phyloP scores from a whole-genome alignment of 768 basidiomycete genomes.

The Tricholoma sp. region DNA sequence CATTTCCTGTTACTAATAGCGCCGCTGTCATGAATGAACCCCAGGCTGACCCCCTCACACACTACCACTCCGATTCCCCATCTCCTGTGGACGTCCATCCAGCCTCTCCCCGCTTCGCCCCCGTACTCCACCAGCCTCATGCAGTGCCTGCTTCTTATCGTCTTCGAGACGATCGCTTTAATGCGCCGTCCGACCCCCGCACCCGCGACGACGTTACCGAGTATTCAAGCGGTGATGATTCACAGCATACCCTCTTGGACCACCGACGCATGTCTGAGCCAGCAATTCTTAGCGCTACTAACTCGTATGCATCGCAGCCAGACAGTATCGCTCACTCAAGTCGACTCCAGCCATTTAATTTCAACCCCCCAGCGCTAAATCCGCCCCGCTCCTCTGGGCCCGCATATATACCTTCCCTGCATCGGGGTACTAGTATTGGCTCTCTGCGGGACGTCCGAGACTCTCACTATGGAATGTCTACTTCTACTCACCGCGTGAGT shows the following conservation, averaged over 20 bases:
- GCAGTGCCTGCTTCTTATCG: slow-evolving; percentile 36
- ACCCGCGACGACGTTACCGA: slow-evolving; percentile 28
- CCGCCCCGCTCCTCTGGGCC: slow-evolving; percentile 30
- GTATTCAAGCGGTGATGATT: slow-evolving; percentile 30
- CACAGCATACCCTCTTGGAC: slow-evolving; percentile 38
- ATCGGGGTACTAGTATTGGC: slow-evolving; percentile 40
- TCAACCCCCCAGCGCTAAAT: slow-evolving; percentile 25
- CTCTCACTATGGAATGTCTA: slow-evolving; percentile 31
- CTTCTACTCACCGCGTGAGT: slow-evolving; percentile 18
- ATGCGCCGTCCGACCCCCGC: slow-evolving; percentile 30
- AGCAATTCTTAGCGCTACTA: slow-evolving; percentile 36
- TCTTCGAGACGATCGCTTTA: slow-evolving; percentile 35
- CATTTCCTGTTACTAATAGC: slow-evolving; percentile 23
- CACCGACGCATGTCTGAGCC: slow-evolving; percentile 71
- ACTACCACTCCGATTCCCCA: slow-evolving; percentile 37
- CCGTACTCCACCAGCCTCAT: slow-evolving; percentile 36
- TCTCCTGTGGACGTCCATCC: slow-evolving; percentile 38
- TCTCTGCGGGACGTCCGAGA: slow-evolving; percentile 39
- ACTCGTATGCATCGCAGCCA: slow-evolving; percentile 32
- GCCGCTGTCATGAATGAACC: slow-evolving; percentile 21
- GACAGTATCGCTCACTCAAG: slow-evolving; percentile 27
- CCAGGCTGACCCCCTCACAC: slow-evolving; percentile 10
- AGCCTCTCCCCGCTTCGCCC: slow-evolving; percentile 30
- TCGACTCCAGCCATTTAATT: slow-evolving; percentile 38
- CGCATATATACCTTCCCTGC: slow-evolving; percentile 37